These are phyloP conservation scores for Austroboletus festivus DNA, from an alignment of 768 basidiomycete genomes.

Conservation along the genomic window DNA sequence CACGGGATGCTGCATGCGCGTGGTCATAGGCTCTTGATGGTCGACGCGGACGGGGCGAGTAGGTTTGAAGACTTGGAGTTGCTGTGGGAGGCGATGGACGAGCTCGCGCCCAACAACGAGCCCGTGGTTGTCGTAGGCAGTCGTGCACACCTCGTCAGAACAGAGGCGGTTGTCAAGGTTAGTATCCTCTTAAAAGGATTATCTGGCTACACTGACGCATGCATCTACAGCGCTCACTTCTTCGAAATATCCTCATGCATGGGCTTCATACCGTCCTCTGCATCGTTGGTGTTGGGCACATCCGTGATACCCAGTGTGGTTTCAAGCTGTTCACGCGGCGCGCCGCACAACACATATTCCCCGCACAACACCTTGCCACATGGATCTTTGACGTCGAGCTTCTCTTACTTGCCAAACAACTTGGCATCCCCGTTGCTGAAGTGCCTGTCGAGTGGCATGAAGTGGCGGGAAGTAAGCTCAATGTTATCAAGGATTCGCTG, in stretches of 20 bases:
- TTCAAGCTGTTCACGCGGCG: slow-evolving; percentile 92
- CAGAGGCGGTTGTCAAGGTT: slow-evolving; percentile 92
- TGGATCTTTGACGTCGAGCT: slow-evolving; percentile 99
- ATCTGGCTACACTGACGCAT: neutral
- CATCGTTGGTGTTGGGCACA: slow-evolving; percentile 84
- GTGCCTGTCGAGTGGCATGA: slow-evolving; percentile 93
- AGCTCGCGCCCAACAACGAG: slow-evolving; percentile 44
- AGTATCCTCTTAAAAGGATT: neutral
- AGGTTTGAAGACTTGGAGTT: slow-evolving; percentile 78
- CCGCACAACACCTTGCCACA: slow-evolving; percentile 77
- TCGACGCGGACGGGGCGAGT: slow-evolving; percentile 93
- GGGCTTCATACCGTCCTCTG: slow-evolving; percentile 86
- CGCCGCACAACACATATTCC: slow-evolving; percentile 82
- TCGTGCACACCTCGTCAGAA: slow-evolving; percentile 87
- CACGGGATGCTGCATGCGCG: slow-evolving; percentile 87
- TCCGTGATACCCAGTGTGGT: slow-evolving; percentile 94
- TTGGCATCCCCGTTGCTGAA: slow-evolving; percentile 76
- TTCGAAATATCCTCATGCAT: slow-evolving; percentile 93
- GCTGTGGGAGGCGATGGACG: slow-evolving; percentile 77
- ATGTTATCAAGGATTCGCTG: slow-evolving; percentile 77
- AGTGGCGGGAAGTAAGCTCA: slow-evolving; percentile 88
- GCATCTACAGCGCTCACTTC: slow-evolving; percentile 64
- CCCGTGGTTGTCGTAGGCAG: slow-evolving; percentile 80
- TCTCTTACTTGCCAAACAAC: slow-evolving; percentile 76
- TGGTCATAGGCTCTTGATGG: slow-evolving; percentile 80